Conservation (phyloP, 2,329 filamentous ascomycete species). For the Aulographum hederae region DNA sequence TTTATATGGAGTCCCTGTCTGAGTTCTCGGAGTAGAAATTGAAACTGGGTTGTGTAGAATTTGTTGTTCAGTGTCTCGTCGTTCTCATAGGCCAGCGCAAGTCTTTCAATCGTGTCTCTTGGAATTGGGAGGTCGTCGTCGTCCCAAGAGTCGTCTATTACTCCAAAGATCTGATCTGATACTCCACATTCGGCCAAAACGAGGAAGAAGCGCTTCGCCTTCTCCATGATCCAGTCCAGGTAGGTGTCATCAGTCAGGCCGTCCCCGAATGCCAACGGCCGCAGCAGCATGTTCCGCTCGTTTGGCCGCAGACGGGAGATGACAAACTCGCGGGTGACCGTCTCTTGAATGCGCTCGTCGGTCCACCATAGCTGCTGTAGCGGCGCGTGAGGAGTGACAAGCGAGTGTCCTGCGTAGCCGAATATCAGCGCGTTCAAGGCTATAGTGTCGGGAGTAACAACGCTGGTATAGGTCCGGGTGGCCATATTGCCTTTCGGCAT, state of each 20-base stretch:
- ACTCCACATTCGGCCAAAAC: slow-evolving; percentile 51
- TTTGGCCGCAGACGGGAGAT: slow-evolving; percentile 43
- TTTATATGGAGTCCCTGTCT: slow-evolving; percentile 40
- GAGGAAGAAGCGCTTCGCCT: slow-evolving; percentile 52
- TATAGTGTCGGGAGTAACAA: slow-evolving; percentile 23
- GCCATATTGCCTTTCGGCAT: no score
- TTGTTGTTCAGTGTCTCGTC: slow-evolving; percentile 47
- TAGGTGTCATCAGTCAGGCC: slow-evolving; percentile 56
- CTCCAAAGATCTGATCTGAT: slow-evolving; percentile 55
- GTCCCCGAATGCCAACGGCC: slow-evolving; percentile 47
- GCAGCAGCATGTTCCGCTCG: slow-evolving; percentile 43
- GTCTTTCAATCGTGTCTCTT: slow-evolving; percentile 43
- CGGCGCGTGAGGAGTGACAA: slow-evolving; percentile 28
- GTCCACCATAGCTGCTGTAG: slow-evolving; percentile 51
- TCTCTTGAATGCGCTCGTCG: slow-evolving; percentile 46
- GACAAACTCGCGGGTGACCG: slow-evolving; percentile 51
- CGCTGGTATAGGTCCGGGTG: no score
- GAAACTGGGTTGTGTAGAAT: slow-evolving; percentile 54
- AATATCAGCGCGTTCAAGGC: slow-evolving; percentile 31
- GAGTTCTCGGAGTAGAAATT: slow-evolving; percentile 48
- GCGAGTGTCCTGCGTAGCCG: slow-evolving; percentile 29
- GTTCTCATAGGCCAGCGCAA: slow-evolving; percentile 39
- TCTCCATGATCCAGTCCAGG: slow-evolving; percentile 57
- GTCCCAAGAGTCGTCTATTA: slow-evolving; percentile 61
- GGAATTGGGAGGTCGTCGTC: slow-evolving; percentile 57